Evolutionary conservation across 2,329 filamentous ascomycete species (phyloP), one percentile per base, ranked within the genome.

Genomic region (Scytalidium sp.): DNA sequence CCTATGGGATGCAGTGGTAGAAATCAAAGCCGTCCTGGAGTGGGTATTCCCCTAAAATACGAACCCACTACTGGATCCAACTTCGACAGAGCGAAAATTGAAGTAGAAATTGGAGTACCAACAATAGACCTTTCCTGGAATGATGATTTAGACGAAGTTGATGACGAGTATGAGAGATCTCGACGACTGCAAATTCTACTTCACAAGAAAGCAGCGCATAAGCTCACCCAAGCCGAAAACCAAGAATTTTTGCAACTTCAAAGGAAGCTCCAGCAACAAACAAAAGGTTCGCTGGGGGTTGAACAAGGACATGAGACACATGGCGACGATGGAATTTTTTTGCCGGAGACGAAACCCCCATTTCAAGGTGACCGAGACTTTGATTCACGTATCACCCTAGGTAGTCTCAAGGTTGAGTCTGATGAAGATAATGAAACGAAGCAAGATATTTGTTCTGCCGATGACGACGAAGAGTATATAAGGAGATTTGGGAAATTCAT

Each of bases 111-210:
- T 42, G 11, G 23, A 19, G 36, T 29, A 19, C 41, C 8, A 3
- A 43, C 50, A 1, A 55, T 57, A 40, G 53, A 59, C 40, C 21
- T 52, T 10, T 44, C 29, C 5, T 60, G 57, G 59, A 59, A 57
- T 56, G 17, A 57, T 9, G 53, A 54, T 1, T 42, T 42, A 2
- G 36, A 46, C 10, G 48, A 50, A 2, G 27, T 17, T 13, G 54
- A 60, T 40, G 22, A 50, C 2, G 52, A 56, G 21, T 52, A 50
- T 29, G 42, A 53, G 2, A 29, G 9, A 7, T 42, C 41, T 9
- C 32, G 27, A 36, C 43, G 29, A 46, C n/a, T 8, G 2, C 6
- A 42, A 13, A 41, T 50, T 15, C 4, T 20, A 2, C 43, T 56
- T 2, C n/a, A 46, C 11, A 46, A 39, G 2, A 56, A 50, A 27